Base-by-base conservation (phyloP, 768 basidiomycete species). In the Coprinellus aureogranulatus region DNA sequence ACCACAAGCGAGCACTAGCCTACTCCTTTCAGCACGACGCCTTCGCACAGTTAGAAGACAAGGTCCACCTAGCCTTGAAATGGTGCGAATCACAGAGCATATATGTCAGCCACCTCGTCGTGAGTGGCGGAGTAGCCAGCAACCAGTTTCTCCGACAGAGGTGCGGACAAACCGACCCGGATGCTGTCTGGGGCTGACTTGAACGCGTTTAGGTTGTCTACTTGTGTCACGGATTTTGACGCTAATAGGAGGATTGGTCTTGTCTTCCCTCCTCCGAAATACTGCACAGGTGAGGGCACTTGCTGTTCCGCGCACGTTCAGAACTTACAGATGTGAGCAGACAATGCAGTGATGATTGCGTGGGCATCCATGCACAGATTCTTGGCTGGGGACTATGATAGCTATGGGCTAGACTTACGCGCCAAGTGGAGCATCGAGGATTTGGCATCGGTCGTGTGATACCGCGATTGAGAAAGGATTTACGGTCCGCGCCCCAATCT, bases 291-390 rank as follows among this genome's bases (percentile, higher is more conserved):
- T 90, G 57, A 54, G 76, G 16, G 22, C 18, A 18, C 16, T n/a
- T n/a, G n/a, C n/a, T n/a, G 16, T 48, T 6, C 9, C 34, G 40
- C 25, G 16, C 47, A 28, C 48, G 22, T 49, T 30, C 49, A 22
- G 25, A 54, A 26, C 4, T 53, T 14, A 40, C 4, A 44, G 14
- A 37, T 26, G 26, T 53, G 39, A 52, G 42, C 23, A 95, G 96
- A 98, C 65, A 98, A 98, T 69, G 96, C 96, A 0, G 95, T 84
- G 9, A 98, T 98, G 96, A 91, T 98, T 62, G 96, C 83, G 2
- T 96, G 89, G 90, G 90, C 94, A 3, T 87, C 91, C 0, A 88
- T 95, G 81, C 74, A 87, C 63, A 84, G 94, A 12, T 90, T 97
- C 60, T 76, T 88, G 25, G 74, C 73, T 0, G 75, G 75, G 3